Percentiles rank a stretch among this genome's conserved stretches.
Evolutionary conservation across 2,329 filamentous ascomycete species (phyloP).

Genomic region (Hypoxylon sp.): DNA sequence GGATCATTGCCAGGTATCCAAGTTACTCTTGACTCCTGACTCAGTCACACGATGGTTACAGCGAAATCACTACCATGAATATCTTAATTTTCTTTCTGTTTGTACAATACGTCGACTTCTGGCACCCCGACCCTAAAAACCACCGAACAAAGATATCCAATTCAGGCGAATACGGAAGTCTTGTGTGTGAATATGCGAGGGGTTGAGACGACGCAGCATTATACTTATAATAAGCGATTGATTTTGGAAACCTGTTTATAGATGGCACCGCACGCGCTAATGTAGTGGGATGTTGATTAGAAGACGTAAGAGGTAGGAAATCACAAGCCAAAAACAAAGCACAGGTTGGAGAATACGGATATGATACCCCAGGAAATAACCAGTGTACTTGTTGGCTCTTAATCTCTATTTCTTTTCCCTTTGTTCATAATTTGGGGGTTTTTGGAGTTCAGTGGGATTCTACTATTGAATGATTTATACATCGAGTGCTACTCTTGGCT

Average conservation of each 20-base stretch:
- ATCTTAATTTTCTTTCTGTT: constrained; percentile 1
- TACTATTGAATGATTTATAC: not conserved
- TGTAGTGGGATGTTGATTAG: not conserved
- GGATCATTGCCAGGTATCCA: not conserved
- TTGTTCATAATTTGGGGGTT: constrained; percentile 8
- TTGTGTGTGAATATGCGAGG: not conserved
- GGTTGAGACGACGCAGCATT: constrained; percentile 1
- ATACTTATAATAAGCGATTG: not conserved
- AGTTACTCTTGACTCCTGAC: not conserved
- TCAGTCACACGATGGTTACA: not conserved
- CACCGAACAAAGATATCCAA: not conserved
- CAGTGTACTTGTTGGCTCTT: constrained; percentile 10
- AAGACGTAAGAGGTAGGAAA: constrained; percentile 15
- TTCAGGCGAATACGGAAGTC: not conserved
- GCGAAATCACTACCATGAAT: not conserved
- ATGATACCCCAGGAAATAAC: constrained; percentile 33
- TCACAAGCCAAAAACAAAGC: constrained; percentile 11
- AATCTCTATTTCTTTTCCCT: constrained; percentile 14
- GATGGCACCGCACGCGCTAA: not conserved
- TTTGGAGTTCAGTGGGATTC: not conserved
- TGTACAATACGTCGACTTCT: constrained; percentile 8
- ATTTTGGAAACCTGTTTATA: not conserved
- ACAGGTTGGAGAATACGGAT: constrained; percentile 26
- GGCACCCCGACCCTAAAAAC: not conserved
- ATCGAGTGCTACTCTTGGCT: not conserved